Base-by-base conservation (phyloP, 2,329 filamentous ascomycete genomes). In the Colletotrichum salicis region DNA sequence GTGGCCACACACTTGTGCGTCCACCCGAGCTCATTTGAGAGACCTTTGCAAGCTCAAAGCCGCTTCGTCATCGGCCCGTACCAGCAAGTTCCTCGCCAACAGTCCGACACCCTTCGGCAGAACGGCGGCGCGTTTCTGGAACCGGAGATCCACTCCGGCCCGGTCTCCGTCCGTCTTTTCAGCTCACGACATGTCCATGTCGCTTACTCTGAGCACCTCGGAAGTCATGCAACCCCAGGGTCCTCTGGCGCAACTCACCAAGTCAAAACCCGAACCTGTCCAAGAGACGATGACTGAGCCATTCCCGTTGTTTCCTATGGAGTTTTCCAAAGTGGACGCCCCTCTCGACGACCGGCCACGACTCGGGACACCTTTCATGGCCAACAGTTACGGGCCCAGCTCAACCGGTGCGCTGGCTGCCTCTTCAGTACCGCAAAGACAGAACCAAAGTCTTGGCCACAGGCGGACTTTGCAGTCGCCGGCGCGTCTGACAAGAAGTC, bases 1-100 rank as follows among this genome's bases (percentile, higher is more conserved):
- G 74, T 92, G 90, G 90, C 89, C 90, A 31, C 90, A 92, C 78
- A 91, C 89, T 3, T 87, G 86, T 75, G 88, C 87, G 58, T 88
- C 90, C 11, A 92, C 91, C 19, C 86, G 90, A 41, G 86, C 86
- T 58, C 89, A 91, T 70, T 83, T 93, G 2, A 84, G 90, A 63
- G 89, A 91, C 69, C 83, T 93, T 19, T 93, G 90, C 80, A 89
- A 87, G 78, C 80, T 84, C 56, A 88, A 87, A 77, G 85, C 86
- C 64, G 81, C 82, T 41, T 80, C 80, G 56, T 84, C 82, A 76
- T 83, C 80, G 68, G 82, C 80, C 33, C 84, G 83, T 70, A 83
- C 80, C 69, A 79, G 82, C 72, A 85, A 81, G 35, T 87, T 84
- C 79, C 83, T 86, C 76, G 85, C 88, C 45, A 82, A 84, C 24